Base-by-base conservation (phyloP, 2,329 filamentous ascomycete genomes). In the Ilyonectria sp. region DNA sequence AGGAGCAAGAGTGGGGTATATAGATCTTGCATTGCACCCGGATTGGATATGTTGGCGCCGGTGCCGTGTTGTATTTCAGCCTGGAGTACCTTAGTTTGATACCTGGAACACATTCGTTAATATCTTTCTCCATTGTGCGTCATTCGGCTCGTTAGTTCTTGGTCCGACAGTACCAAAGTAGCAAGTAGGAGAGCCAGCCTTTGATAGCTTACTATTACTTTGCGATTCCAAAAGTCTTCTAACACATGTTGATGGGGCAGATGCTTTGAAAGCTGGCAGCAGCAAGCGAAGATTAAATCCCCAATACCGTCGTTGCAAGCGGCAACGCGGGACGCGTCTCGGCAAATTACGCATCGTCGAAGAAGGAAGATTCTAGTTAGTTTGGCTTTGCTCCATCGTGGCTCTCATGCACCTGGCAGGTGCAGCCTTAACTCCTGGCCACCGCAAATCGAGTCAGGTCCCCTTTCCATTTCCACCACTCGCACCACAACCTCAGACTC, bases 21-120 rank as follows among this genome's bases (percentile, higher is more conserved):
- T 21, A 37, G 29, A 17, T 26, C n/a, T 23, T 19, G 10, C 31
- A 7, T 35, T 13, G 31, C 19, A 11, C 17, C 17, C 17, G 31
- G 46, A 53, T 40, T 49, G 21, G 50, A 49, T 49, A 63, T 31
- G 11, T 44, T 67, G 55, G 31, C 52, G n/a, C 43, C 47, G 21
- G 43, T 56, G 6, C 52, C 37, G 54, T 44, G 37, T 63, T 62
- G 50, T 53, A 67, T 63, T 54, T 56, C n/a, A 63, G 64, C 59
- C 40, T 53, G 65, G 71, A 68, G 69, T 75, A 65, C 29, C 5
- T 62, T 60, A 13, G 50, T 63, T 65, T 37, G 35, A 75, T 71
- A 75, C 69, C 67, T 73, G 40, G 56, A 67, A 61, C 67, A 44
- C 21, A 47, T 55, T 47, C 46, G 46, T 50, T 60, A 10, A 47